Conservation (phyloP, 495 filamentous ascomycete species). For the Aspergillus hancockii region DNA sequence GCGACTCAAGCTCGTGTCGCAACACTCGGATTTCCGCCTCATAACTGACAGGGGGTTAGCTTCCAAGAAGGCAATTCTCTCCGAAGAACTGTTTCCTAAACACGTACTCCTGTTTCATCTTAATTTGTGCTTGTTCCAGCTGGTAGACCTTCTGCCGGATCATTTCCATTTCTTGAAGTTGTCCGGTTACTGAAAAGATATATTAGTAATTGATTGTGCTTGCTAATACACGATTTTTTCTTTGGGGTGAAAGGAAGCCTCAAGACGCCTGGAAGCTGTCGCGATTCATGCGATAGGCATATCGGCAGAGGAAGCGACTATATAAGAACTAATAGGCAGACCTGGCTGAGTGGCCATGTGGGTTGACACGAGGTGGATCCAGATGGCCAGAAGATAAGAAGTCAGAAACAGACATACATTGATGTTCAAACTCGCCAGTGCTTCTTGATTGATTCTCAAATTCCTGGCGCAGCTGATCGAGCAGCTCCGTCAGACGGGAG, state of each 20-base stretch:
- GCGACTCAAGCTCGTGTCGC: constrained; percentile 84
- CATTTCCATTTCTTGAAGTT: constrained; percentile 90
- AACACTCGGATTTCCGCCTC: constrained; percentile 86
- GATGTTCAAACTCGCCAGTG: constrained; percentile 81
- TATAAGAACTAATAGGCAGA: neutral
- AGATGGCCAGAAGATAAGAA: neutral
- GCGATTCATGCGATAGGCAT: neutral
- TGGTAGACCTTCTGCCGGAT: constrained; percentile 88
- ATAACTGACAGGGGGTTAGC: constrained; percentile 60
- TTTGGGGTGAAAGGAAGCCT: neutral
- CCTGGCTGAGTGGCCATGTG: neutral
- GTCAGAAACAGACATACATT: constrained; percentile 63
- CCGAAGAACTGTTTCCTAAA: neutral
- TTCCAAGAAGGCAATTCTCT: neutral
- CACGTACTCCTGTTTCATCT: constrained; percentile 85
- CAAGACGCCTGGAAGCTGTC: neutral
- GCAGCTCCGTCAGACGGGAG: constrained; percentile 81
- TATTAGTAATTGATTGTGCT: constrained; percentile 22
- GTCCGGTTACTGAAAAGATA: constrained; percentile 66
- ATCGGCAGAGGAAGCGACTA: neutral
- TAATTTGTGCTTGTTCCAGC: constrained; percentile 82
- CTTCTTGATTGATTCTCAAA: constrained; percentile 80
- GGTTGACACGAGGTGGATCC: neutral
- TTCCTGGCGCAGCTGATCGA: constrained; percentile 86
- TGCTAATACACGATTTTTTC: neutral